Conservation (phyloP, 306 rosid genomes). For the Sphenostylis stenocarpa region DNA sequence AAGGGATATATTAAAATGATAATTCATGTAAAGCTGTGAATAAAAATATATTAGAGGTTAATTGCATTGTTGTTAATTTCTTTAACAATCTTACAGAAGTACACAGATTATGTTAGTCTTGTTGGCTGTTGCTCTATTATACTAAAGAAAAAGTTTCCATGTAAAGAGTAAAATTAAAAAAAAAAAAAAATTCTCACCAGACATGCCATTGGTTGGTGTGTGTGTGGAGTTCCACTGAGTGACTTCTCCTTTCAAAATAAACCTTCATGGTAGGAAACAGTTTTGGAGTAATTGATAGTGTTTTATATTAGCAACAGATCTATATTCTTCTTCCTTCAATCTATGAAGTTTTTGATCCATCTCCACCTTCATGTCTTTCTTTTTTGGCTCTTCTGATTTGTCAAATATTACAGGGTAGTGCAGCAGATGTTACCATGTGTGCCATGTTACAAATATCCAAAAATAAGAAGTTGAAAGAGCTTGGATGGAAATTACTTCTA, state of each 20-base stretch:
- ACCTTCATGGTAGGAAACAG: neutral
- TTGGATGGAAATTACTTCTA: conserved; percentile 93
- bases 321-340: neutral
- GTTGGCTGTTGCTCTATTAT: neutral
- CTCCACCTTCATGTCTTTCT: neutral
- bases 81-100: neutral
- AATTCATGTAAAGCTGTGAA: neutral
- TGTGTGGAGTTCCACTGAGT: neutral
- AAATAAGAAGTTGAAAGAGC: conserved; percentile 65
- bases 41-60: neutral
- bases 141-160: neutral
- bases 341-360: conserved; percentile 5
- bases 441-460: conserved; percentile 91
- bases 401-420: conserved; percentile 81
- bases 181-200: neutral
- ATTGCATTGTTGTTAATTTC: neutral
- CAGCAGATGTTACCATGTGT: conserved; percentile 99
- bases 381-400: conserved; percentile 7
- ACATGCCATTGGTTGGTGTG: neutral
- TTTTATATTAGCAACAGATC: neutral
- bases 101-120: no score
- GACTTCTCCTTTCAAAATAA: neutral
- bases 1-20: neutral
- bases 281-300: neutral
- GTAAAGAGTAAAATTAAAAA: neutral